phyloP scores from a whole-genome alignment of 768 basidiomycete genomes.

The Kwoniella sp. region DNA sequence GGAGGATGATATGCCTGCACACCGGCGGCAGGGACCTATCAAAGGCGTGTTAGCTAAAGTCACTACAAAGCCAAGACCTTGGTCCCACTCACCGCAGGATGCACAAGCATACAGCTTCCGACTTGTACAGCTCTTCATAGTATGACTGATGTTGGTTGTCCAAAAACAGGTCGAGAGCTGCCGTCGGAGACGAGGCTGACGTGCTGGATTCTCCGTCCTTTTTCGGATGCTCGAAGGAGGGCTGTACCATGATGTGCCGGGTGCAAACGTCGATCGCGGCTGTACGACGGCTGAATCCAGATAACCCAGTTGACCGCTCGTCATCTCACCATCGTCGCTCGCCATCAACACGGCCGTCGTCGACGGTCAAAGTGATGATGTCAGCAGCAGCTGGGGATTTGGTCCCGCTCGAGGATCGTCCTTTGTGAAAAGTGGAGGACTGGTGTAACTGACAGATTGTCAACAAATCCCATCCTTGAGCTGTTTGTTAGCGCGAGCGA shows the following conservation, averaged over 20 bases:
- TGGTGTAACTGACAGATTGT: no score
- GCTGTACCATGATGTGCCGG: constrained; percentile 48
- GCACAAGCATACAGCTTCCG: constrained; percentile 47
- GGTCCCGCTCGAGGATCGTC: constrained; percentile 1
- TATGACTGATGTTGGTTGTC: constrained; percentile 42
- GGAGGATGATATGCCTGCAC: constrained; percentile 43
- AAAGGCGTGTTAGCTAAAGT: background rate
- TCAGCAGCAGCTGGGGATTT: background rate
- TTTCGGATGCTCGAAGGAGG: constrained; percentile 31
- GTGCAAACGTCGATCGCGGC: no score
- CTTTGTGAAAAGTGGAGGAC: constrained; percentile 14
- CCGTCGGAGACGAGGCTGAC: constrained; percentile 24
- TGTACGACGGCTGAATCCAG: background rate
- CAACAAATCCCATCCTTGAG: no score
- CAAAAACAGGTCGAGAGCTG: constrained; percentile 43
- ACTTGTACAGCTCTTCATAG: constrained; percentile 44
- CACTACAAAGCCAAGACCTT: no score
- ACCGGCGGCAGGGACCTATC: constrained; percentile 34
- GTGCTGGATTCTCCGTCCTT: constrained; percentile 10
- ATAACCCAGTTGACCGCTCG: no score
- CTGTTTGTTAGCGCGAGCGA: no score
- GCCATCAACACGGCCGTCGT: background rate
- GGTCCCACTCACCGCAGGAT: constrained; percentile 37
- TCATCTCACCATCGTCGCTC: no score
- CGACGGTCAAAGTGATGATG: background rate